Evolutionary conservation across 345 rosid genomes (phyloP).

Genomic region (Eucalyptus tenuipes): DNA sequence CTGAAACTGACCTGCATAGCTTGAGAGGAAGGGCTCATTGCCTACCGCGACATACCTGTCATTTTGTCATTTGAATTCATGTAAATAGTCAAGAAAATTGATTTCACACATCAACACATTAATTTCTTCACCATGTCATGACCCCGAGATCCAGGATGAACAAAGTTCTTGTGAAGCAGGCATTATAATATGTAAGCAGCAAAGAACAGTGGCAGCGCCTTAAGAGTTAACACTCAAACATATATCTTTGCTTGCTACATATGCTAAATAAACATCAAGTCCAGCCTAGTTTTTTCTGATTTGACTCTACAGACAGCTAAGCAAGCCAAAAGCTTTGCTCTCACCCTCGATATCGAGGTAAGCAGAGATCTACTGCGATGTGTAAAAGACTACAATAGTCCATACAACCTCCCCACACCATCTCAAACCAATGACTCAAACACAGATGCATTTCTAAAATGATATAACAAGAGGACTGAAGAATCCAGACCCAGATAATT

Average conservation of each 20-base stretch:
- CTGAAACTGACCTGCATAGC: slow-evolving; percentile 64
- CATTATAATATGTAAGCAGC: neutral
- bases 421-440: neutral
- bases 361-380: neutral
- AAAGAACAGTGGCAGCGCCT: neutral
- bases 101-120: neutral
- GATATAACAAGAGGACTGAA: neutral
- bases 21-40: slow-evolving; percentile 83
- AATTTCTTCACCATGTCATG: neutral
- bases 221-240: neutral
- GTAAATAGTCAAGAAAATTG: neutral
- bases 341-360: neutral
- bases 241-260: neutral
- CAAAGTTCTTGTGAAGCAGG: neutral
- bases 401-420: neutral
- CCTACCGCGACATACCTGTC: slow-evolving; percentile 88
- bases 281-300: neutral
- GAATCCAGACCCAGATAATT: neutral
- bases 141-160: neutral
- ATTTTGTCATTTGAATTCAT: neutral
- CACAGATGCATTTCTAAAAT: neutral
- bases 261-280: neutral
- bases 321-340: neutral
- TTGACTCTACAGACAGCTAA: neutral
- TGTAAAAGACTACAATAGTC: neutral